Evolutionary conservation across 2,329 filamentous ascomycete genomes (phyloP), one percentile per base, ranked within the genome.

Genomic region (Fusarium acutatum): DNA sequence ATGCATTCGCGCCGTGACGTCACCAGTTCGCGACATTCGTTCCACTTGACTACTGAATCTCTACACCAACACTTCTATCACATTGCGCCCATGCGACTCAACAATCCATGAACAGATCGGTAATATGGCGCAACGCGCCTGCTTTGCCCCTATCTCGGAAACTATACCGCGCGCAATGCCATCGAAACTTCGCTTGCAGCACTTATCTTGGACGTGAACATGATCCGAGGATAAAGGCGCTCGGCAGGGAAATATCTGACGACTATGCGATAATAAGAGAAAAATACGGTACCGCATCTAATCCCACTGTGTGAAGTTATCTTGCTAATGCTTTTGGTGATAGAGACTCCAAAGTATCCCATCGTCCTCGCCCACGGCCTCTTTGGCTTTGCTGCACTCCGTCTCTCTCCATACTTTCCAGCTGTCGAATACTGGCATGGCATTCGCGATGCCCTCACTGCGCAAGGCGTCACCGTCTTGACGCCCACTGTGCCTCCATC

Each of bases 281-380:
- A 14, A 79, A 81, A 52, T 88, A 88, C 70, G 82, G 86, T 87
- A 78, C 32, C 18, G 13, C 24, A 40, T 54, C 35, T 38, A 10
- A 30, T 30, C 15, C 14, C 17, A 22, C 30, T 6, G 17, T 3
- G 8, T 18, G 7, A 24, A 14, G 26, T 17, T 24, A 14, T 13
- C 26, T 38, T 59, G 22, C 43, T 73, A 40, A 73, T 18, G 11
- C 18, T 2, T 22, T 18, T 28, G 35, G 18, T 13, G 79, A 67
- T 66, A 89, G 87, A 84, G 44, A 87, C 87, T 8, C 90, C 90
- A 5, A 88, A 88, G 74, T 78, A 91, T 72, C 89, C 90, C 49
- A 87, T 92, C 61, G 89, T 92, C 60, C 87, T 92, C 38, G 90
- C 90, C 59, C 90, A 92, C 77, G 90, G 90, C 63, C 84, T 92